phyloP scores from a whole-genome alignment of 2,329 filamentous ascomycete genomes.

The Apiospora pterosperma region DNA sequence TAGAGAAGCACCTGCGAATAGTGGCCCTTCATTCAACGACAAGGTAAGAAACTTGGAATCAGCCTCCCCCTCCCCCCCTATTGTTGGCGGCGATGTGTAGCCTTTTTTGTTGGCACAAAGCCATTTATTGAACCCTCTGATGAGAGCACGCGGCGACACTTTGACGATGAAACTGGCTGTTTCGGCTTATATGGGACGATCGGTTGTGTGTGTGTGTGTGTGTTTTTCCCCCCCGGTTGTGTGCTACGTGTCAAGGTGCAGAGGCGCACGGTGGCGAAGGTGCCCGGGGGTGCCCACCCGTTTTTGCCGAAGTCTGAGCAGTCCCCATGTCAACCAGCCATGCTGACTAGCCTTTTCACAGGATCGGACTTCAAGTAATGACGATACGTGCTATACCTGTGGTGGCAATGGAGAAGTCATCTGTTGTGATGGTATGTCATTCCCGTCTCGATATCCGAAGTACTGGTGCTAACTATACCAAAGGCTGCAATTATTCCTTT shows the following conservation, averaged over 20 bases:
- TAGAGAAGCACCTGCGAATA: constrained; percentile 43
- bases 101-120: background rate
- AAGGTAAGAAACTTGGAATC: constrained; percentile 45
- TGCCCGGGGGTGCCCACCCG: constrained; percentile 16
- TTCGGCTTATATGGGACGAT: background rate
- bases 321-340: constrained; percentile 17
- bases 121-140: background rate
- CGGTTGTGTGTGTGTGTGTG: too few species aligned
- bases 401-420: constrained; percentile 79
- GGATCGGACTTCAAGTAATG: constrained; percentile 47
- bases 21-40: constrained; percentile 44
- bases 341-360: constrained; percentile 21
- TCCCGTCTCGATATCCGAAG: background rate
- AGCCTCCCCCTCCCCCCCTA: background rate
- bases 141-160: background rate
- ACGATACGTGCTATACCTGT: constrained; percentile 87
- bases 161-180: background rate
- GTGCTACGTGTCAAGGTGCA: background rate
- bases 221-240: background rate
- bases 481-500: constrained; percentile 79
- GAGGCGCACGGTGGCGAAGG: constrained; percentile 9
- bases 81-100: background rate
- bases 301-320: constrained; percentile 32
- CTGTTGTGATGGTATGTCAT: constrained; percentile 66
- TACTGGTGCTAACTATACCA: background rate